phyloP scores from a whole-genome alignment of 2,329 filamentous ascomycete species.

The Pochonia chlamydosporia region DNA sequence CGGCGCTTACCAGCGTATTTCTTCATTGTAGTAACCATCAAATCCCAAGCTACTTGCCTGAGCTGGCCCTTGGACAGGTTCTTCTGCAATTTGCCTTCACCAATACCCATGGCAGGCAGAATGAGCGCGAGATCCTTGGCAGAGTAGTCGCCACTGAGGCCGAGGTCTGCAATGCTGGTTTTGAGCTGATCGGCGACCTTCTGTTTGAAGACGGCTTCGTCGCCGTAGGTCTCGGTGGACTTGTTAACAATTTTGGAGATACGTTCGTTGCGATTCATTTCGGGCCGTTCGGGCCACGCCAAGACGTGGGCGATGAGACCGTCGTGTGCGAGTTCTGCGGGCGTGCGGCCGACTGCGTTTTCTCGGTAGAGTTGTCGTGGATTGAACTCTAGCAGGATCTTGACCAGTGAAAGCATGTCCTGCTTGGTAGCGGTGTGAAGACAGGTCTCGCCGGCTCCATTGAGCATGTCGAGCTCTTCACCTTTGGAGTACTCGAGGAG shows the following conservation, averaged over 20 bases:
- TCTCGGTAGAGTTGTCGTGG: slow-evolving; percentile 62
- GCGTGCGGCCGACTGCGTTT: slow-evolving; percentile 70
- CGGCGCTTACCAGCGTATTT: slow-evolving; percentile 34
- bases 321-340: slow-evolving; percentile 61
- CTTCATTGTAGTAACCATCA: slow-evolving; percentile 25
- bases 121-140: slow-evolving; percentile 19
- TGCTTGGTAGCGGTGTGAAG: slow-evolving; percentile 51
- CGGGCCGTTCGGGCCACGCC: slow-evolving; percentile 12
- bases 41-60: slow-evolving; percentile 25
- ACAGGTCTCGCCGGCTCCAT: slow-evolving; percentile 59
- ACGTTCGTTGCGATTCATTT: slow-evolving; percentile 1
- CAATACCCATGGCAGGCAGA: slow-evolving; percentile 19
- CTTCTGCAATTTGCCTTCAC: slow-evolving; percentile 8
- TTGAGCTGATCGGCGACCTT: slow-evolving; percentile 14
- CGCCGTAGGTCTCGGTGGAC: slow-evolving; percentile 1
- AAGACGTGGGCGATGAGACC: slow-evolving; percentile 36
- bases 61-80: slow-evolving; percentile 7
- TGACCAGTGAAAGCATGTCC: slow-evolving; percentile 28
- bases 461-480: slow-evolving; percentile 50
- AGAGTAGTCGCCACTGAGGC: slow-evolving; percentile 24
- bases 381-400: slow-evolving; percentile 46
- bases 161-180: slow-evolving; percentile 15
- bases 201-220: slow-evolving; percentile 3
- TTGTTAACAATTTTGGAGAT: slow-evolving; percentile 12
- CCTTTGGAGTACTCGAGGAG: slow-evolving; percentile 53